These are phyloP conservation scores for Pseudocercospora vitis DNA, from an alignment of 2,329 filamentous ascomycete species.

Conservation along the genomic window DNA sequence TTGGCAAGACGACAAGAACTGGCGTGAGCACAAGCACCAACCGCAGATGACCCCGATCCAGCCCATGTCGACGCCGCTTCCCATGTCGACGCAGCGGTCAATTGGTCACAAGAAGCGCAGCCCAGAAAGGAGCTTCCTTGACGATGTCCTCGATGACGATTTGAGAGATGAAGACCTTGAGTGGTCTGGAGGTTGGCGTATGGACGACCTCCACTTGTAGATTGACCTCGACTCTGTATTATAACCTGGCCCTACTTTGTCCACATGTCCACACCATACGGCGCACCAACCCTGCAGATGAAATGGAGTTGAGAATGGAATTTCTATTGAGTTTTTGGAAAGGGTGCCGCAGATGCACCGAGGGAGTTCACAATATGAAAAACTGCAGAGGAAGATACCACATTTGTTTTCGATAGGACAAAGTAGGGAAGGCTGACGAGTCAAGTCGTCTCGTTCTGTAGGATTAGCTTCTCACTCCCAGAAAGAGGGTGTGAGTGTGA, in stretches of 20 bases:
- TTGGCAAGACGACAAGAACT: slow-evolving; percentile 51
- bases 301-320: slow-evolving; percentile 10
- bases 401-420: slow-evolving; percentile 22
- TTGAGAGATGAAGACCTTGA: slow-evolving; percentile 70
- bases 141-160: slow-evolving; percentile 40
- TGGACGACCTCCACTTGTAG: slow-evolving; percentile 32
- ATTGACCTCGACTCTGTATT: slow-evolving; percentile 11
- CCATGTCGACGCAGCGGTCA: slow-evolving; percentile 7
- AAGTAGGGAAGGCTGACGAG: slow-evolving; percentile 17
- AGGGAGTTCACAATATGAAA: slow-evolving; percentile 18
- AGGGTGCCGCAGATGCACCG: slow-evolving; percentile 19
- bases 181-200: slow-evolving; percentile 92
- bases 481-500: slow-evolving; percentile 17
- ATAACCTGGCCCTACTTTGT: slow-evolving; percentile 17
- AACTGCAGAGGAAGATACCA: slow-evolving; percentile 28
- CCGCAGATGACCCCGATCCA: slow-evolving; percentile 21
- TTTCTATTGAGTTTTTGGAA: slow-evolving; percentile 15
- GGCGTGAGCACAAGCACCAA: slow-evolving; percentile 46
- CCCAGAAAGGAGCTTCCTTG: slow-evolving; percentile 26
- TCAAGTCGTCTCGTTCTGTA: slow-evolving; percentile 10
- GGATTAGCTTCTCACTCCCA: slow-evolving; percentile 19
- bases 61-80: slow-evolving; percentile 5
- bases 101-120: slow-evolving; percentile 25
- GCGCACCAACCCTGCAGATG: slow-evolving; percentile 23
- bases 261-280: slow-evolving; percentile 22